A percentile compares a stretch with the other conserved stretches of the same genome.
Evolutionary conservation across 371 early-diverging fungal genomes (phyloP).

Genomic region (Conidiobolus incongruus): DNA sequence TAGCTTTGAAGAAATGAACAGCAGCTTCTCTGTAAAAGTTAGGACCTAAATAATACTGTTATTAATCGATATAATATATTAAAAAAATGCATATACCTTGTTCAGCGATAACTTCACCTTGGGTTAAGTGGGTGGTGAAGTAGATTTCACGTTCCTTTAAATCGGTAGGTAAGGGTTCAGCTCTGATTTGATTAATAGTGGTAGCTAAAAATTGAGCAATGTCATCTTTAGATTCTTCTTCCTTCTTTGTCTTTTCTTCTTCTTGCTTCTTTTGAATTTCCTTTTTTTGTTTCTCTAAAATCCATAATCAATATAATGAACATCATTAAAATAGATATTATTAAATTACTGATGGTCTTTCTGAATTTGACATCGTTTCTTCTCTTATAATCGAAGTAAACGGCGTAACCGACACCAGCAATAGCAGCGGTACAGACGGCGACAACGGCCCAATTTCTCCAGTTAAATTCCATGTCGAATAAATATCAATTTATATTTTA

Average conservation of each 20-base stretch:
- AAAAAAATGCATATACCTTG: conserved; percentile 22
- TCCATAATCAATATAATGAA: background rate
- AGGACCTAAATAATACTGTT: conserved; percentile 24
- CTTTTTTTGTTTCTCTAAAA: conserved; percentile 23
- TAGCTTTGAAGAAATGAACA: conserved; percentile 64
- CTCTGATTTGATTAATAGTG: conserved; percentile 15
- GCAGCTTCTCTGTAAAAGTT: conserved; percentile 55
- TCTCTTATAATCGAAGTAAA: conserved; percentile 70
- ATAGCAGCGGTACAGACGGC: conserved; percentile 26
- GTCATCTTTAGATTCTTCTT: conserved; percentile 9
- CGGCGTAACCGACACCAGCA: conserved; percentile 36
- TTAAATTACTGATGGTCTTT: conserved; percentile 34
- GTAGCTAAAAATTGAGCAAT: conserved; percentile 7
- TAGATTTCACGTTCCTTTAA: conserved; percentile 62
- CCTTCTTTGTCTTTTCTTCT: conserved; percentile 17
- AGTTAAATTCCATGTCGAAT: background rate
- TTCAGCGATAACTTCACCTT: conserved; percentile 54
- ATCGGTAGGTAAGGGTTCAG: conserved; percentile 35
- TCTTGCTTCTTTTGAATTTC: conserved; percentile 18
- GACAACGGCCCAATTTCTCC: conserved; percentile 12
- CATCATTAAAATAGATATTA: background rate
- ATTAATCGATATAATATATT: background rate
- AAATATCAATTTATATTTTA: too few relatives aligned
- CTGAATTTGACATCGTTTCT: conserved; percentile 54
- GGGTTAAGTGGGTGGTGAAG: conserved; percentile 64